Conservation (phyloP, 768 basidiomycete genomes). For the Suillus luteus region DNA sequence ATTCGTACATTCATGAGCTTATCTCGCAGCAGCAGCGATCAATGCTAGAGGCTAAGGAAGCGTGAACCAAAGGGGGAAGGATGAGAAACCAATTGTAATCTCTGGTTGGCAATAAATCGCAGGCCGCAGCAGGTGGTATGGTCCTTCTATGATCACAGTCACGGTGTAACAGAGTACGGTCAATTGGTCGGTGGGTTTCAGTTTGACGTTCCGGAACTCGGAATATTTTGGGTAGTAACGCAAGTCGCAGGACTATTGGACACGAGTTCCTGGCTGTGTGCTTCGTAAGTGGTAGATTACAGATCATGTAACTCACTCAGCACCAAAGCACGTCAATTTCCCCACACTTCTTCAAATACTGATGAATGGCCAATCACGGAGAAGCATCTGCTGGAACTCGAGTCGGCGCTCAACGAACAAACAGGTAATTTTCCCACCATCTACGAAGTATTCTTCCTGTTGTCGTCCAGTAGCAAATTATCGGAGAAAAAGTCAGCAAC, state of each 20-base stretch:
- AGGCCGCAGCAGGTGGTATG: not conserved
- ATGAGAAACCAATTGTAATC: not conserved
- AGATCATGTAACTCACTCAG: not conserved
- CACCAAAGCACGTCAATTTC: not conserved
- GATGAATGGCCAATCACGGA: not conserved
- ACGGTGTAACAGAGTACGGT: not conserved
- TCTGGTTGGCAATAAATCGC: not conserved
- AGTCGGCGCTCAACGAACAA: not conserved
- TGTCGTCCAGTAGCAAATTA: not conserved
- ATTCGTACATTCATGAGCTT: slow-evolving; percentile 20
- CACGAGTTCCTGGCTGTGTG: not conserved
- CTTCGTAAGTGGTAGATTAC: not conserved
- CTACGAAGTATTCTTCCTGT: not conserved
- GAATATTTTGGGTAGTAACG: not conserved
- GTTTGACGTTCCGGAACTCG: not conserved
- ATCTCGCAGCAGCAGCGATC: slow-evolving; percentile 15
- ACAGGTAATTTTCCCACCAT: not conserved
- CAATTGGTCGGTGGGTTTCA: not conserved
- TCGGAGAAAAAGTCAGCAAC: not conserved
- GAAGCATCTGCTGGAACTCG: not conserved
- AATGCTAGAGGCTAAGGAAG: not conserved
- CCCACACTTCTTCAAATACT: not conserved
- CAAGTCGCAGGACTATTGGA: not conserved
- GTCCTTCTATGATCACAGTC: not conserved
- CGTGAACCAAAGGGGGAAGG: not conserved